Base-by-base conservation (phyloP, 352 stramenopile genomes). In the Saprolegnia diclina region DNA sequence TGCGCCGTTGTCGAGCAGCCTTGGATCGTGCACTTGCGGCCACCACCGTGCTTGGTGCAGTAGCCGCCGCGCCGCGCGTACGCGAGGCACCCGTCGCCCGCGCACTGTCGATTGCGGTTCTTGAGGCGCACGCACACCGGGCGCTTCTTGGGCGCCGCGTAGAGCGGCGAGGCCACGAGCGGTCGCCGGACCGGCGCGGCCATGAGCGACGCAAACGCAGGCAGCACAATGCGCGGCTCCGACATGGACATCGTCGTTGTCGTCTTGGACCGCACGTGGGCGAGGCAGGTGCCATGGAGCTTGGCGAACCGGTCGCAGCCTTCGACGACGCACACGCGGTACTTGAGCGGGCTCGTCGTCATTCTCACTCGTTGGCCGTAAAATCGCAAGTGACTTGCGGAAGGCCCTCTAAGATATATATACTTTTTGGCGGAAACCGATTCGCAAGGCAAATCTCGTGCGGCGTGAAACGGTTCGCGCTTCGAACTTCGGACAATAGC, bases 1-100 rank as follows among this genome's bases (percentile, higher is more conserved):
- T 69, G 63, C 11, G 63, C 53, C 21, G 48, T 52, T 2, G 63
- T 69, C 7, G 22, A 21, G 38, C 63, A 69, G n/a, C 54, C 22
- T 14, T 45, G 32, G 19, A 69, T 69, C 32, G 19, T n/a, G 24
- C 63, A 69, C 42, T 69, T 69, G 50, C 53, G 48, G 18, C 63
- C 63, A 14, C 63, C 63, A 11, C 63, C 63, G 37, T 69, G 63
- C 10, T 42, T 35, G 22, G 63, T 61, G 53, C 63, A 69, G 19
- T 61, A 48, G 26, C 63, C 63, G n/a, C 63, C 63, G 32, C 54
- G 53, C 6, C 63, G 45, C 10, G 63, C 63, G 26, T 69, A 69
- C 35, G 63, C 53, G 13, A 52, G 26, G 26, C 63, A 69, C 18
- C 35, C 46, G 4, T 53, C 14, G 19, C 6, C 22, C 19, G 42